Base-by-base conservation (phyloP, 1,139 yeast species). In the Sugiyamaella castrensis region DNA sequence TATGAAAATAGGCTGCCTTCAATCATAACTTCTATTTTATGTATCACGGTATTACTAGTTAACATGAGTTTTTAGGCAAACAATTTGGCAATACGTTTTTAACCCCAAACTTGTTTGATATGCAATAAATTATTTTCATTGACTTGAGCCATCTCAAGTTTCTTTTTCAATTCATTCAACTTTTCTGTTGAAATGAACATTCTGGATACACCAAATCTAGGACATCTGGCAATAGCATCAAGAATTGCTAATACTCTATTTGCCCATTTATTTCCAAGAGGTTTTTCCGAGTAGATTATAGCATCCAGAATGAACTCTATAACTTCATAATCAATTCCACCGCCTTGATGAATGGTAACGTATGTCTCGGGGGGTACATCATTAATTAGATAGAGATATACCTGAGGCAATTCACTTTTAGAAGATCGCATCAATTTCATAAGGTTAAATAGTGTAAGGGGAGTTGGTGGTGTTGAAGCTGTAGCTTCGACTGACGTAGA, bases 321-420 rank as follows among this genome's bases (percentile, higher is more conserved):
- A 49, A 79, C 74, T 13, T 77, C 80, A 0, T 79, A 65, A 51
- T 84, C 91, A 1, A 84, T 65, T 1, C 87, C 87, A 2, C 77
- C 73, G 1, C 63, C 53, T 1, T 64, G 58, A 53, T 79, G 80
- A 2, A 80, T 60, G 9, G 28, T 27, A 9, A 33, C n/a, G 32
- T 46, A 50, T 12, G 40, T 37, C 1, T 62, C 60, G 0, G 58
- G 42, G 0, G 71, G 55, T 1, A 69, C 57, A 1, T 79, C 51
- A 1, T 56, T 50, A 11, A 79, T 60, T 8, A 80, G 70, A 53
- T 72, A 77, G 15, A 59, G 50, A 53, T 77, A 77, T 0, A 77
- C 76, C 8, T 59, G 62, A 0, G 59, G 55, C 4, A 53, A 43
- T 10, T 59, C 53, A 3, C 49, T 67, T 57, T 35, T 34, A 7